Base-by-base conservation (phyloP, 2,329 filamentous ascomycete genomes). In the Magnaporthales sp. region DNA sequence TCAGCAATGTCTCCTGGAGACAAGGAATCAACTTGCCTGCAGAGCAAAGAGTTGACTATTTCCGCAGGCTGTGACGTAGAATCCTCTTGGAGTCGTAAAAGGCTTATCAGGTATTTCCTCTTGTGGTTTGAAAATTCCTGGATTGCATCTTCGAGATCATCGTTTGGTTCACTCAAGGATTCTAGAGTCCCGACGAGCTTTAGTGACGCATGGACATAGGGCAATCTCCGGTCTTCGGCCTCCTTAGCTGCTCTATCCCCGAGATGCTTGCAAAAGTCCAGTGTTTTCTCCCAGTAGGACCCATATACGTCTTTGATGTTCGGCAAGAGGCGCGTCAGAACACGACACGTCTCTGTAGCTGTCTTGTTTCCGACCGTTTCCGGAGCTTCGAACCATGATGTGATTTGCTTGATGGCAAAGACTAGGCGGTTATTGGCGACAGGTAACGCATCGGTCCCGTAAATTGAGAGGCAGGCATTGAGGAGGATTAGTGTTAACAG, bases 281-380 rank as follows among this genome's bases (percentile, higher is more conserved):
- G 77, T 0, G 84, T 77, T 63, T 84, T 84, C 64, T 89, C 84
- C 95, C 95, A 99, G 73, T 97, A 91, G 0, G 91, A 86, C 0
- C 94, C 95, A 72, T 97, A 97, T 0, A 97, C 87, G 62, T 93
- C 90, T 67, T 87, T 85, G 71, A 97, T 89, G 56, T 84, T 85
- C 1, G 91, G 91, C 0, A 97, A 77, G 3, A 97, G 79, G 3
- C 80, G 77, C 1, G 85, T 79, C 66, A 92, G 73, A 68, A 81
- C 81, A 71, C 88, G 78, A 74, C 87, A 84, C 69, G 83, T 77
- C 78, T 86, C 78, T 31, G 82, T 74, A 68, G 79, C 74, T n/a
- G 85, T 69, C 66, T 77, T 75, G n/a, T 76, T 73, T 26, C 80
- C 77, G 1, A 85, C 68, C 1, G 77, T 76, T 19, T 82, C 77